Evolutionary conservation across 2,329 filamentous ascomycete species (phyloP).

Genomic region (Exophiala bonariae): DNA sequence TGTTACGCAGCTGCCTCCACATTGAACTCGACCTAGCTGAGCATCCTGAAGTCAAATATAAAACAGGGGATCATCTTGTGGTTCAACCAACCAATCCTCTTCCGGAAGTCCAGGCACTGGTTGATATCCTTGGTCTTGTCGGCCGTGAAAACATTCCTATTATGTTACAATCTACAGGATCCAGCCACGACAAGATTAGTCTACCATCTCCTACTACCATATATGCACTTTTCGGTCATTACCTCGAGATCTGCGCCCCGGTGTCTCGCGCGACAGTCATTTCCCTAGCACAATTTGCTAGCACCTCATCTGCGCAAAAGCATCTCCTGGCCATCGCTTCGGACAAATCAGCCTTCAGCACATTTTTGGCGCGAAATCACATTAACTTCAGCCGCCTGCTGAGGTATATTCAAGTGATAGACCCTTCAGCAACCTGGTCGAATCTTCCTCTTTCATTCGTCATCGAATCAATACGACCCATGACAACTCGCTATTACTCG

Average conservation of each 20-base stretch:
- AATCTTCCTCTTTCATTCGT: slow-evolving; percentile 25
- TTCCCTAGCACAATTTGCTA: slow-evolving; percentile 78
- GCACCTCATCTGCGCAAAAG: slow-evolving; percentile 72
- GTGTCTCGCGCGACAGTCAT: slow-evolving; percentile 90
- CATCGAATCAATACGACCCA: slow-evolving; percentile 23
- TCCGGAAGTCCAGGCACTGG: slow-evolving; percentile 35
- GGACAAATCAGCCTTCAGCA: slow-evolving; percentile 83
- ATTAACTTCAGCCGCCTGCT: slow-evolving; percentile 32
- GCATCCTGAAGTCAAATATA: slow-evolving; percentile 39
- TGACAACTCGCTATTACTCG: slow-evolving; percentile 29
- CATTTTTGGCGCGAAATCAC: slow-evolving; percentile 57
- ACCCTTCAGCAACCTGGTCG: slow-evolving; percentile 20
- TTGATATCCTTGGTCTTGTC: slow-evolving; percentile 33
- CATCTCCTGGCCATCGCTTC: slow-evolving; percentile 79
- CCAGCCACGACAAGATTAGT: slow-evolving; percentile 53
- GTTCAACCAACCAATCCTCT: slow-evolving; percentile 43
- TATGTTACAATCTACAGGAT: slow-evolving; percentile 17
- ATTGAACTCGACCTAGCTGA: slow-evolving; percentile 37
- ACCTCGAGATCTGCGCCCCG: slow-evolving; percentile 87
- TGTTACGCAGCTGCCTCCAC: slow-evolving; percentile 40
- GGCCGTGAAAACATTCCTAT: slow-evolving; percentile 27
- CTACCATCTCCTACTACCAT: slow-evolving; percentile 89
- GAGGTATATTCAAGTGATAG: slow-evolving; percentile 31
- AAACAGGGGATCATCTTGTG: slow-evolving; percentile 45
- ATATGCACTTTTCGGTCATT: slow-evolving; percentile 81